Evolutionary conservation across 108 stramenopile genomes (phyloP).

Genomic region (Cyclotella cryptica): DNA sequence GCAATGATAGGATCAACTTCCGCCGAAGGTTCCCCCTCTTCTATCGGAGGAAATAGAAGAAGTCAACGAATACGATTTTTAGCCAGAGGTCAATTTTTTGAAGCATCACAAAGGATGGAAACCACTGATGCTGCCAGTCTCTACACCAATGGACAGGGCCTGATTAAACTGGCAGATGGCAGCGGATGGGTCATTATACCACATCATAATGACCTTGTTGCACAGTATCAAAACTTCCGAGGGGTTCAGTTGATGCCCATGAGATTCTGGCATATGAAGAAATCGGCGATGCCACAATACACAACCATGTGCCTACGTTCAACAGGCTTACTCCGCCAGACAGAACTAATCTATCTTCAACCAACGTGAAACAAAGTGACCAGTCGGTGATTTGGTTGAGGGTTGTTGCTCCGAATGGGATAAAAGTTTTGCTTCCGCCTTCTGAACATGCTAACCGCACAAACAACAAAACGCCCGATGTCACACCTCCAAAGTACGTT

Average conservation of each 20-base stretch:
- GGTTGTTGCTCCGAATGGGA: slow-evolving; percentile 61
- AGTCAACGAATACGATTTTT: slow-evolving; percentile 53
- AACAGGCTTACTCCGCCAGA: slow-evolving; percentile 13
- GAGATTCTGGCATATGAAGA: slow-evolving; percentile 67
- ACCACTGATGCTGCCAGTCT: slow-evolving; percentile 48
- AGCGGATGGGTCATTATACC: slow-evolving; percentile 91
- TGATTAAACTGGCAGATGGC: slow-evolving; percentile 83
- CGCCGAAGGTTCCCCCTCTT: slow-evolving; percentile 52
- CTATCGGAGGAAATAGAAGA: slow-evolving; percentile 17
- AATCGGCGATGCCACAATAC: slow-evolving; percentile 77
- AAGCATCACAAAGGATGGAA: slow-evolving; percentile 83
- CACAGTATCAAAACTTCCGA: slow-evolving; percentile 60
- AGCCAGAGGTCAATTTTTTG: slow-evolving; percentile 81
- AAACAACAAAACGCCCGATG: slow-evolving; percentile 13
- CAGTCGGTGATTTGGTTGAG: slow-evolving; percentile 65
- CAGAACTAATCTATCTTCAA: background rate
- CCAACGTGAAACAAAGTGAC: slow-evolving; percentile 23
- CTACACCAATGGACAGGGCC: slow-evolving; percentile 75
- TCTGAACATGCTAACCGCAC: slow-evolving; percentile 17
- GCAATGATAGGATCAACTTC: slow-evolving; percentile 51
- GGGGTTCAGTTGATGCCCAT: slow-evolving; percentile 52
- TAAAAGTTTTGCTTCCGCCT: slow-evolving; percentile 71
- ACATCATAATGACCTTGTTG: slow-evolving; percentile 63
- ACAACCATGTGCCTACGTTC: background rate
- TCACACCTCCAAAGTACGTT: slow-evolving; percentile 18